These are phyloP conservation scores for Hypocreales sp. DNA, from an alignment of 2,329 filamentous ascomycete species.

Conservation along the genomic window DNA sequence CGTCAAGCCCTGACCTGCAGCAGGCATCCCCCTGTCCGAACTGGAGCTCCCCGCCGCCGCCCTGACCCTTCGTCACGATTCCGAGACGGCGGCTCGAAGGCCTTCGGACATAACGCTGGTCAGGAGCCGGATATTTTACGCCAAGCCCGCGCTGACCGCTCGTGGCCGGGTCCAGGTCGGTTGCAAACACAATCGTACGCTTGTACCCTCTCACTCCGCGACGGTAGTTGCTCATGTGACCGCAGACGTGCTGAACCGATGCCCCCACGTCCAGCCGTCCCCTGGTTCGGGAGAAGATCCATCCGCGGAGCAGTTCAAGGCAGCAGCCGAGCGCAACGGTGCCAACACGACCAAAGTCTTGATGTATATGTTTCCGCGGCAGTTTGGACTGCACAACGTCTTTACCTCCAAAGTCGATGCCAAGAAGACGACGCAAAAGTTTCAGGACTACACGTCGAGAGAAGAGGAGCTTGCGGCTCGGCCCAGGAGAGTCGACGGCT, in stretches of 20 bases:
- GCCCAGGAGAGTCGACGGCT: conserved; percentile 5
- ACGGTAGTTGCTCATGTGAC: conserved; percentile 5
- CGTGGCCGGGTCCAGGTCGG: conserved; percentile 57
- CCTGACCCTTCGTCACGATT: too few species aligned
- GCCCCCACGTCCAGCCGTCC: conserved; percentile 13
- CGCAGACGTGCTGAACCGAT: conserved; percentile 69
- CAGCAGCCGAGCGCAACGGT: conserved; percentile 9
- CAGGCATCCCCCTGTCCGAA: conserved; percentile 36
- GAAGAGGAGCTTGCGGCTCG: conserved; percentile 58
- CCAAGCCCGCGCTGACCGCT: conserved; percentile 54
- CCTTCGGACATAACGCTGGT: conserved; percentile 57
- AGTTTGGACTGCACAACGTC: conserved; percentile 85
- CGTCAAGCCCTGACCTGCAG: conserved; percentile 3
- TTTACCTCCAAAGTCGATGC: conserved; percentile 57
- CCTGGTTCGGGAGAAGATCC: background rate
- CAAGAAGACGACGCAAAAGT: conserved; percentile 52
- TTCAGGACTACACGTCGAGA: conserved; percentile 74
- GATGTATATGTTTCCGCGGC: conserved; percentile 87
- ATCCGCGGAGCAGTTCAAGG: background rate
- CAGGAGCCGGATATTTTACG: conserved; percentile 76
- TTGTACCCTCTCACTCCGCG: background rate
- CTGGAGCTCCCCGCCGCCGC: conserved; percentile 9
- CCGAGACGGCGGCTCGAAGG: conserved; percentile 7
- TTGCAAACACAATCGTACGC: conserved; percentile 65
- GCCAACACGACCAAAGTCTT: conserved; percentile 53